phyloP scores from a whole-genome alignment of 2,329 filamentous ascomycete genomes.

The Aspergillus texensis region DNA sequence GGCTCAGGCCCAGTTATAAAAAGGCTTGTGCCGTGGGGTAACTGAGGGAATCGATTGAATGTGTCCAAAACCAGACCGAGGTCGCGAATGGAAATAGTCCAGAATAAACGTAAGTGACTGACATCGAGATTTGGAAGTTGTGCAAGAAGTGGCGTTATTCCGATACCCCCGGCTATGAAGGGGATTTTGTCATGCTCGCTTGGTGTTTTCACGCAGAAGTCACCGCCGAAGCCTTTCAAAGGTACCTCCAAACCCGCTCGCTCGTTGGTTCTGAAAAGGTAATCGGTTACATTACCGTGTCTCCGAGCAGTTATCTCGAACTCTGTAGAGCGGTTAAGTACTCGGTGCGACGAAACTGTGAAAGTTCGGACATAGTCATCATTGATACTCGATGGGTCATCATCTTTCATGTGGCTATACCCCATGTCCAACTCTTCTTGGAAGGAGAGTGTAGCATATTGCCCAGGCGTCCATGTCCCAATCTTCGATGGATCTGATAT shows the following conservation, averaged over 20 bases:
- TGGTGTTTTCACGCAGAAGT: constrained; percentile 51
- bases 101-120: constrained; percentile 61
- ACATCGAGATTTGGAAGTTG: constrained; percentile 60
- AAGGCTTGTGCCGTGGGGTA: constrained; percentile 58
- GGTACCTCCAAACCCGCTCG: constrained; percentile 62
- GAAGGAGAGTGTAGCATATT: constrained; percentile 79
- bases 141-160: constrained; percentile 78
- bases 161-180: constrained; percentile 79
- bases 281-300: constrained; percentile 68
- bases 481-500: constrained; percentile 41
- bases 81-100: constrained; percentile 68
- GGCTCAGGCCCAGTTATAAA: constrained; percentile 63
- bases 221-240: constrained; percentile 73
- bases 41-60: constrained; percentile 54
- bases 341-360: constrained; percentile 69
- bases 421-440: constrained; percentile 68
- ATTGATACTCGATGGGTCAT: constrained; percentile 77
- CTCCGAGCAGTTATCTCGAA: constrained; percentile 74
- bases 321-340: constrained; percentile 43
- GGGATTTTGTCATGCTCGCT: constrained; percentile 45
- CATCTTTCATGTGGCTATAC: constrained; percentile 81
- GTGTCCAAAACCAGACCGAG: constrained; percentile 63
- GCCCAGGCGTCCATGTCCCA: constrained; percentile 66
- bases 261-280: constrained; percentile 63
- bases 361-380: constrained; percentile 85